Percentiles rank a stretch among this genome's conserved stretches.
These are phyloP conservation scores for Raddia distichophylla DNA, from an alignment of 176 grass and related monocot genomes.

Conservation along the genomic window DNA sequence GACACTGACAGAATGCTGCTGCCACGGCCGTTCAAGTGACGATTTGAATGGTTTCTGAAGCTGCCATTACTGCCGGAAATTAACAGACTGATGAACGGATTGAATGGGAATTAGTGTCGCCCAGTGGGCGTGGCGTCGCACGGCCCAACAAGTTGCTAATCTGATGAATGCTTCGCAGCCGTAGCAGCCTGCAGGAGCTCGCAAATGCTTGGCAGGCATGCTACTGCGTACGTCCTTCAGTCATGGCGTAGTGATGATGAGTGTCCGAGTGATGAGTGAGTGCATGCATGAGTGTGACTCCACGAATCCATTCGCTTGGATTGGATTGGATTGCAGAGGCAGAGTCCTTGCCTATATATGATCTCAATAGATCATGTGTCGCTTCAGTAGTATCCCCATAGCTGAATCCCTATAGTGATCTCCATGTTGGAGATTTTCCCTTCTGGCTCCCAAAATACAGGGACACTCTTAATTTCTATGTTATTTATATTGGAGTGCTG, in stretches of 20 bases:
- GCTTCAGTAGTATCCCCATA: too few relatives aligned
- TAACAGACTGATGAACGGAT: neutral
- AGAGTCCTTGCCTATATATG: neutral
- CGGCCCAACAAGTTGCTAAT: neutral
- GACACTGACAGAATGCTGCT: neutral
- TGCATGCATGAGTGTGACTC: too few relatives aligned
- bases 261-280: neutral
- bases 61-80: neutral
- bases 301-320: neutral
- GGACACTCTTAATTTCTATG: too few relatives aligned
- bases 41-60: neutral
- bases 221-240: neutral
- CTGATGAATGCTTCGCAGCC: constrained; percentile 12
- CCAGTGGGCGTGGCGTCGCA: neutral
- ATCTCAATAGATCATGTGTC: too few relatives aligned
- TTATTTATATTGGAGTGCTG: too few relatives aligned
- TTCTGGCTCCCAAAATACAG: too few relatives aligned
- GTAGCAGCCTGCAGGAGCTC: neutral
- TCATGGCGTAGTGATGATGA: neutral
- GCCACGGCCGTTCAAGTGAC: too few relatives aligned
- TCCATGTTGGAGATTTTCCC: too few relatives aligned
- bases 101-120: neutral
- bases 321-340: neutral
- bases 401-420: too few relatives aligned
- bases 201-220: constrained; percentile 5